Evolutionary conservation across 495 filamentous ascomycete genomes (phyloP).

Genomic region (Podospora fimiseda): DNA sequence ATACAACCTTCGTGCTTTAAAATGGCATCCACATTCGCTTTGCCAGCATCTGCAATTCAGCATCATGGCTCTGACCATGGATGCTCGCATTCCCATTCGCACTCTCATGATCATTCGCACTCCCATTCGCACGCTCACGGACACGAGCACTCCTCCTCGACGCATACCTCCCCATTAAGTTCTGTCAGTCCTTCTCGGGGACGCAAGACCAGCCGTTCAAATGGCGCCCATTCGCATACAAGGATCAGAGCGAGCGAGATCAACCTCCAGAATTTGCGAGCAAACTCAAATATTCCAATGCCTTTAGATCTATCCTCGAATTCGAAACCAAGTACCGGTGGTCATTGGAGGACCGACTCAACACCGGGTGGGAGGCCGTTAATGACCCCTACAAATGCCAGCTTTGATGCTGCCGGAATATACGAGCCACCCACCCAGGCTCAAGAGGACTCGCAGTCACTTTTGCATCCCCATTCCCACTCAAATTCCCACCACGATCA

Average conservation of each 20-base stretch:
- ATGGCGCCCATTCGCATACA: conserved; percentile 19
- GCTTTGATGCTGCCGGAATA: conserved; percentile 21
- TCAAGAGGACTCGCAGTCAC: conserved; percentile 4
- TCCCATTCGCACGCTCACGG: conserved; percentile 36
- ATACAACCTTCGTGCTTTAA: not conserved
- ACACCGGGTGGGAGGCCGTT: conserved; percentile 27
- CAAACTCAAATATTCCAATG: conserved; percentile 28
- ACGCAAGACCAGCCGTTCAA: conserved; percentile 17
- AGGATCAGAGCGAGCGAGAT: conserved; percentile 18
- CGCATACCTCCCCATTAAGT: conserved; percentile 27
- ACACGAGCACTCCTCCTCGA: conserved; percentile 33
- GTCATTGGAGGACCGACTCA: conserved; percentile 27
- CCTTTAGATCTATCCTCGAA: conserved; percentile 32
- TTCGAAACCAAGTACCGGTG: conserved; percentile 21
- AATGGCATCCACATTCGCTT: conserved; percentile 47
- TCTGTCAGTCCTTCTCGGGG: conserved; percentile 19
- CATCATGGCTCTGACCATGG: conserved; percentile 27
- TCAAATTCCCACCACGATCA: conserved; percentile 23
- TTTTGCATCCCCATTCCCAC: conserved; percentile 24
- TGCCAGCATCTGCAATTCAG: conserved; percentile 42
- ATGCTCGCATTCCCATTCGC: conserved; percentile 27
- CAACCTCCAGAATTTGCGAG: conserved; percentile 28
- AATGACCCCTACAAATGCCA: conserved; percentile 21
- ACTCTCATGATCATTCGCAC: too few relatives aligned
- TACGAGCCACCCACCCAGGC: conserved; percentile 22